Conservation (phyloP, 768 basidiomycete genomes). For the Trametes elegans region DNA sequence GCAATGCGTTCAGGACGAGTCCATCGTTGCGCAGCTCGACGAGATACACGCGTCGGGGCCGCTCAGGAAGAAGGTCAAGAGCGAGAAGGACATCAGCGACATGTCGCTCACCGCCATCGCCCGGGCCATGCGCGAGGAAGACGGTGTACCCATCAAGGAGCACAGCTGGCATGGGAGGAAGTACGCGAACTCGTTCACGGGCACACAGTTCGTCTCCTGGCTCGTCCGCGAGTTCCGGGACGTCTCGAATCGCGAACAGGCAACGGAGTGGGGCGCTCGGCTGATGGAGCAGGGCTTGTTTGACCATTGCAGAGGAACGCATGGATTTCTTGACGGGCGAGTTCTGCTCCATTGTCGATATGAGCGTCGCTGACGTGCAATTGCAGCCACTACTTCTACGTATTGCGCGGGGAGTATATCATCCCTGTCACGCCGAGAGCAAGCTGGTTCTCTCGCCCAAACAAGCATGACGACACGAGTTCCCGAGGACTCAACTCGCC, state of each 20-base stretch:
- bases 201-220: constrained; percentile 90
- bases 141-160: constrained; percentile 80
- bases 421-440: constrained; percentile 63
- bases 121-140: constrained; percentile 83
- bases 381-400: constrained; percentile 83
- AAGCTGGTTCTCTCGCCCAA: constrained; percentile 63
- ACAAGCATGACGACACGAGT: constrained; percentile 44
- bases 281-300: constrained; percentile 82
- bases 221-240: constrained; percentile 89
- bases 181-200: constrained; percentile 84
- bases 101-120: constrained; percentile 64
- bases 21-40: constrained; percentile 77
- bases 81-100: constrained; percentile 68
- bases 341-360: constrained; percentile 21
- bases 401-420: constrained; percentile 73
- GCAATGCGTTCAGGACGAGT: constrained; percentile 74
- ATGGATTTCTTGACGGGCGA: constrained; percentile 87
- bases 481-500: constrained; percentile 13
- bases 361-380: background rate
- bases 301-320: constrained; percentile 75
- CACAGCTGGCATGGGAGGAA: constrained; percentile 76
- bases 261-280: constrained; percentile 71
- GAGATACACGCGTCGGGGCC: constrained; percentile 75
- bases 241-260: constrained; percentile 79
- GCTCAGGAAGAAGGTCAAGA: constrained; percentile 76